These are phyloP conservation scores for Solanum commersonii DNA, from an alignment of 257 asterid species.

Conservation along the genomic window DNA sequence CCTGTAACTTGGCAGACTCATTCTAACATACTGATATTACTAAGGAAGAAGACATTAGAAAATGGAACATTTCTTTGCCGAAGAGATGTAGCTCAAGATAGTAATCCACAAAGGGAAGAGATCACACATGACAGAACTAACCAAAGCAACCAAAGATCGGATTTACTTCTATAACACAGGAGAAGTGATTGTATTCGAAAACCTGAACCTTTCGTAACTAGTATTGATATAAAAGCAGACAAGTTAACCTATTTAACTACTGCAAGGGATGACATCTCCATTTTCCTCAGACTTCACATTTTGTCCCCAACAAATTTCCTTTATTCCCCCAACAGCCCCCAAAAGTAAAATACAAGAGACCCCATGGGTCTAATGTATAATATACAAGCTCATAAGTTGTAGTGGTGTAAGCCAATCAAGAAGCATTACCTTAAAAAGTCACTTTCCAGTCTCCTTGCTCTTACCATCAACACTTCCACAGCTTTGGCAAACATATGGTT, in stretches of 20 bases:
- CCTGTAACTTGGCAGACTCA: background rate
- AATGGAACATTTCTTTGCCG: background rate
- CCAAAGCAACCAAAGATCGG: background rate
- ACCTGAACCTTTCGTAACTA: background rate
- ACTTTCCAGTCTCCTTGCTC: conserved; percentile 43
- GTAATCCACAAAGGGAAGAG: background rate
- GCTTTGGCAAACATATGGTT: conserved; percentile 24
- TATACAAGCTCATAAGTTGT: background rate
- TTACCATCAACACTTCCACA: conserved; percentile 28
- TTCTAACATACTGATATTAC: background rate
- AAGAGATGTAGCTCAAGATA: background rate
- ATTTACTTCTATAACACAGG: background rate
- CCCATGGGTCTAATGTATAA: background rate
- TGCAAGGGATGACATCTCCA: background rate
- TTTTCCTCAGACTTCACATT: background rate
- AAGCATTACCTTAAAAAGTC: conserved; percentile 37
- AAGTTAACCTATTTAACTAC: background rate
- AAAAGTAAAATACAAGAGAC: background rate
- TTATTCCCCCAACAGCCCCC: background rate
- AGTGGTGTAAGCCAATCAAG: background rate
- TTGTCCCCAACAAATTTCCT: background rate
- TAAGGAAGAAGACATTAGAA: background rate
- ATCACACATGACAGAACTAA: background rate
- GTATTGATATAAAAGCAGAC: background rate
- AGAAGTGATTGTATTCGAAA: background rate